phyloP scores from a whole-genome alignment of 345 rosid species.

The Brassica rapa region DNA sequence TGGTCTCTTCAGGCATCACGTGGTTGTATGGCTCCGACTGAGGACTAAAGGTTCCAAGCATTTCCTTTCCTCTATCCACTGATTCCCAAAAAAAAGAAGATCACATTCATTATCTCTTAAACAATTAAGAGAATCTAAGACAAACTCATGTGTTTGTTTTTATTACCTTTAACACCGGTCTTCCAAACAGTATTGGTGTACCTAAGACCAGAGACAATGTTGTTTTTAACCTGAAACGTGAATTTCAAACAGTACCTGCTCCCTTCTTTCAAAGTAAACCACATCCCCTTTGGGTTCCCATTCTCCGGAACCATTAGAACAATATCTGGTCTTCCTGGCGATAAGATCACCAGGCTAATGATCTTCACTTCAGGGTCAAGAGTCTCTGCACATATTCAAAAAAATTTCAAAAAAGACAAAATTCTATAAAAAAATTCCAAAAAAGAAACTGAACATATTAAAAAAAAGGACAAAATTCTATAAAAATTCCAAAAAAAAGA shows the following conservation, averaged over 20 bases:
- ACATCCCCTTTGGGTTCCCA: constrained; percentile 59
- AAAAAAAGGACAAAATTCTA: neutral
- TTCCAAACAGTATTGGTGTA: constrained; percentile 81
- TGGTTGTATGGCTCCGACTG: constrained; percentile 67
- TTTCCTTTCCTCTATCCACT: constrained; percentile 70
- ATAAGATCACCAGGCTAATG: constrained; percentile 58
- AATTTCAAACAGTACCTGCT: constrained; percentile 62
- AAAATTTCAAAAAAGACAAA: neutral
- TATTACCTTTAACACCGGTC: constrained; percentile 64
- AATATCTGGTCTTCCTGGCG: constrained; percentile 66
- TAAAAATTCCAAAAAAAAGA: neutral
- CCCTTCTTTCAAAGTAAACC: constrained; percentile 84
- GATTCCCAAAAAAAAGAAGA: too few relatives aligned
- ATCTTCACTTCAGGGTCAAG: constrained; percentile 77
- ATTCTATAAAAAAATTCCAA: neutral
- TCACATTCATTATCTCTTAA: neutral
- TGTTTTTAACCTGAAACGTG: constrained; percentile 65
- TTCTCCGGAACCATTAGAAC: constrained; percentile 60
- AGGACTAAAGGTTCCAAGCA: constrained; percentile 87
- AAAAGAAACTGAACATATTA: neutral
- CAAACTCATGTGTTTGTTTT: neutral
- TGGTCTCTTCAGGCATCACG: constrained; percentile 64
- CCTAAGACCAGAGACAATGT: constrained; percentile 83
- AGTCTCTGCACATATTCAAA: constrained; percentile 51
- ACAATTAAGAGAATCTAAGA: neutral